Conservation (phyloP, 805 yeast species). For the Metschnikowia vanudenii region DNA sequence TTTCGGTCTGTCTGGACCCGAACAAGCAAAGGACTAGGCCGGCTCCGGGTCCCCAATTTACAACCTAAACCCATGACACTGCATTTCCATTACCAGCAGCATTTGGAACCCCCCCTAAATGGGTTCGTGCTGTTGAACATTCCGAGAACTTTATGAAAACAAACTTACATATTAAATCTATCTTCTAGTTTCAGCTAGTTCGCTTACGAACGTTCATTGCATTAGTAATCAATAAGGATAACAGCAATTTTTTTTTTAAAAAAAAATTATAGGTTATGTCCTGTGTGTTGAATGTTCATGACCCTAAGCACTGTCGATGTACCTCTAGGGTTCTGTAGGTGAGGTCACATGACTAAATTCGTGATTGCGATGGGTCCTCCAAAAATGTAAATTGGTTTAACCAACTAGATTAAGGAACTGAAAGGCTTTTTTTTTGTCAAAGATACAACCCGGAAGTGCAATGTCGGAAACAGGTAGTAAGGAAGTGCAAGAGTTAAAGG, state of each 20-base stretch:
- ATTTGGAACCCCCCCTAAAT: too few relatives aligned
- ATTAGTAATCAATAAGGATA: too few relatives aligned
- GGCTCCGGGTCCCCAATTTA: not conserved
- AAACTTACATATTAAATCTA: not conserved
- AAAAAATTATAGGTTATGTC: too few relatives aligned
- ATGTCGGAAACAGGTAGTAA: conserved; percentile 4
- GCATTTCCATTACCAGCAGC: not conserved
- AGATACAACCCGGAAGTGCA: not conserved
- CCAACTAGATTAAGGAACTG: not conserved
- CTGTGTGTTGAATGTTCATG: too few relatives aligned
- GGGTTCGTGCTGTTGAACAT: not conserved
- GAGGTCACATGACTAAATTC: too few relatives aligned
- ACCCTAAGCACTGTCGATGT: too few relatives aligned
- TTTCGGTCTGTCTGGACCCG: conserved; percentile 15
- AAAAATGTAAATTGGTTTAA: not conserved
- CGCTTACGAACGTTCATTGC: too few relatives aligned
- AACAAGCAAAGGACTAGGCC: conserved; percentile 17
- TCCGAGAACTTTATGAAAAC: not conserved
- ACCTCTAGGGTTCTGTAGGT: too few relatives aligned
- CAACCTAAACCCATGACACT: not conserved
- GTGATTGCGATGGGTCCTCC: not conserved
- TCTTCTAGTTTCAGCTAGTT: too few relatives aligned
- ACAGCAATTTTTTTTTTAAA: too few relatives aligned
- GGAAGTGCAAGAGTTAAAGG: conserved; percentile 12
- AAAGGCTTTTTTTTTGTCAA: not conserved